Evolutionary conservation across 2,329 filamentous ascomycete genomes (phyloP), one percentile per base, ranked within the genome.

Genomic region (Apiospora pterosperma): DNA sequence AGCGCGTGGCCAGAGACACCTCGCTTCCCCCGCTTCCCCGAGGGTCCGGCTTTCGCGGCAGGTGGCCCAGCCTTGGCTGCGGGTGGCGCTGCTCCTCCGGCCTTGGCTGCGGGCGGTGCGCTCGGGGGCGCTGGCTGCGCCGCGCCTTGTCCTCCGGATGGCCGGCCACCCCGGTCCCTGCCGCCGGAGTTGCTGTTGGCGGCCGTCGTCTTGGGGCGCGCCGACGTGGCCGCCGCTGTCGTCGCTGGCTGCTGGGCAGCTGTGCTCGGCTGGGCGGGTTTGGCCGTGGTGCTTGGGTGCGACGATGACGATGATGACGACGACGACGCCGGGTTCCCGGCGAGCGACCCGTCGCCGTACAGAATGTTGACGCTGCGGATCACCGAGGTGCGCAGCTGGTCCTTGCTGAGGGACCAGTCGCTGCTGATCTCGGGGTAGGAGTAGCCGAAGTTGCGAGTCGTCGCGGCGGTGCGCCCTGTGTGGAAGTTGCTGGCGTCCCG

Each of bases 301-400:
- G 28, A 5, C 21, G 36, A 28, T 5, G 59, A 19, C 7, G 28
- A 19, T 8, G 36, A 25, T 12, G 59, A 14, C 16, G 36, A 28
- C 12, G 75, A 6, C 58, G 28, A 38, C 16, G 36, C 28, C 14
- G 59, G 36, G 36, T 55, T 55, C 1, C 48, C 48, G 28, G 59
- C 39, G 3, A 41, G 31, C 36, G 59, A 38, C 14, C 59, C 25
- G 39, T 58, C 3, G 0, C 74, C 75, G 69, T 83, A 84, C 2
- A 93, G 75, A 0, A 76, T 80, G 64, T 86, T 81, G 12, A 91
- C 84, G 6, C 88, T 84, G 0, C 86, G 83, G 41, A 87, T 83
- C 36, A 92, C 80, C 69, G 90, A 89, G 64, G 84, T 84, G 36
- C 83, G 81, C 55, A 92, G 74, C 69, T 89, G 81, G 64, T 87